Conservation (phyloP, 306 rosid genomes). For the Herpetospermum pedunculosum region DNA sequence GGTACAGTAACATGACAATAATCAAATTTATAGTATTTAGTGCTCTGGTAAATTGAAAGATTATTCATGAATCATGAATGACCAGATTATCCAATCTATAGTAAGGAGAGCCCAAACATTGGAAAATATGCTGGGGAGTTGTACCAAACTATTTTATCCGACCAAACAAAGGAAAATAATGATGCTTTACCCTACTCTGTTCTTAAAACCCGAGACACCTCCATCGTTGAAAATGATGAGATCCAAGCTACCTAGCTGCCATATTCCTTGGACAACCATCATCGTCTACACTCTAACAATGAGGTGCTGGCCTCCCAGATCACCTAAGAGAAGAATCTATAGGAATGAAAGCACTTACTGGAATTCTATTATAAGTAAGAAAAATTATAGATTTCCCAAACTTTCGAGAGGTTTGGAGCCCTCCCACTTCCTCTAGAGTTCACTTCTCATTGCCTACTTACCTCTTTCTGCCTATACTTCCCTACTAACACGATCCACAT, state of each 20-base stretch:
- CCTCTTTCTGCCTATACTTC: not conserved
- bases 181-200: not conserved
- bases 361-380: not conserved
- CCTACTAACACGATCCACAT: not conserved
- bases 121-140: not conserved
- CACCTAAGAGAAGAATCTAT: not conserved
- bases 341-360: not conserved
- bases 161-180: not conserved
- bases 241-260: not conserved
- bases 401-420: not conserved
- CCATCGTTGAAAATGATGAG: not conserved
- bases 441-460: not conserved
- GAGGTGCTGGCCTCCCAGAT: not conserved
- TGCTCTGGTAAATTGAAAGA: not conserved
- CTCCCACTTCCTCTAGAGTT: not conserved
- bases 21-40: not conserved
- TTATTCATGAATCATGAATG: not conserved
- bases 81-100: not conserved
- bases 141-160: not conserved
- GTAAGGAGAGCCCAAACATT: not conserved
- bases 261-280: not conserved
- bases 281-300: not conserved
- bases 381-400: not conserved
- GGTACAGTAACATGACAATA: conserved; percentile 29
- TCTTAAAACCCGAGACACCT: not conserved